Evolutionary conservation across 1,284 basidiomycete species (phyloP).

Genomic region (Exobasidium rhododendri): DNA sequence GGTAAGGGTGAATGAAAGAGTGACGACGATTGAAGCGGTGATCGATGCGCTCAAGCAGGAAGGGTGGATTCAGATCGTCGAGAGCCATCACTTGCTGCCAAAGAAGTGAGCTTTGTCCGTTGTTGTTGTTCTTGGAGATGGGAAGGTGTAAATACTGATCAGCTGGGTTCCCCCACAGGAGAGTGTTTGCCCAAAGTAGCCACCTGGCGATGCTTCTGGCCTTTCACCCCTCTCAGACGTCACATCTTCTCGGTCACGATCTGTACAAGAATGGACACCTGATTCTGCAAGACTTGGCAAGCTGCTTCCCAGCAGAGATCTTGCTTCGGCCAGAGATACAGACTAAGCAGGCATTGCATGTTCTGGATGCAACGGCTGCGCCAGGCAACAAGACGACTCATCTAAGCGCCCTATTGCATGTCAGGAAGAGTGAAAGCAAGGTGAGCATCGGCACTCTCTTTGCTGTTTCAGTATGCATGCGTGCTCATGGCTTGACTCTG

Average conservation of each 20-base stretch:
- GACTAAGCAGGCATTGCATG: constrained; percentile 13
- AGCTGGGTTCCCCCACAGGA: too few relatives aligned
- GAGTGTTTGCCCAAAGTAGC: constrained; percentile 64
- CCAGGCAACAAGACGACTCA: constrained; percentile 98
- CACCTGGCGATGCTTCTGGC: constrained; percentile 72
- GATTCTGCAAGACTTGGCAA: constrained; percentile 95
- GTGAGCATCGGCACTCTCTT: too few relatives aligned
- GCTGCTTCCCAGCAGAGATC: constrained; percentile 87
- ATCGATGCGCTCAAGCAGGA: constrained; percentile 62
- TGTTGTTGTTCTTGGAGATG: too few relatives aligned
- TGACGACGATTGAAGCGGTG: constrained; percentile 56
- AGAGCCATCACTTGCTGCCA: constrained; percentile 1
- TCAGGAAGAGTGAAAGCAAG: not conserved
- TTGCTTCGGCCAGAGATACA: constrained; percentile 17
- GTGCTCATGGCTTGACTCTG: not conserved
- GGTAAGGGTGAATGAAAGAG: constrained; percentile 43
- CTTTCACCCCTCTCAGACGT: constrained; percentile 63
- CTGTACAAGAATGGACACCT: constrained; percentile 72
- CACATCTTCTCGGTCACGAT: constrained; percentile 28
- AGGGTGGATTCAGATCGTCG: constrained; percentile 29
- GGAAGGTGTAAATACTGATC: too few relatives aligned
- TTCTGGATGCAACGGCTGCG: constrained; percentile 90
- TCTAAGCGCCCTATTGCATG: constrained; percentile 67
- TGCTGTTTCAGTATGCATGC: not conserved
- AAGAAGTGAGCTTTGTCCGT: constrained; percentile 5